Evolutionary conservation across 495 filamentous ascomycete genomes (phyloP).

Genomic region (Lasiosphaeria hispida): DNA sequence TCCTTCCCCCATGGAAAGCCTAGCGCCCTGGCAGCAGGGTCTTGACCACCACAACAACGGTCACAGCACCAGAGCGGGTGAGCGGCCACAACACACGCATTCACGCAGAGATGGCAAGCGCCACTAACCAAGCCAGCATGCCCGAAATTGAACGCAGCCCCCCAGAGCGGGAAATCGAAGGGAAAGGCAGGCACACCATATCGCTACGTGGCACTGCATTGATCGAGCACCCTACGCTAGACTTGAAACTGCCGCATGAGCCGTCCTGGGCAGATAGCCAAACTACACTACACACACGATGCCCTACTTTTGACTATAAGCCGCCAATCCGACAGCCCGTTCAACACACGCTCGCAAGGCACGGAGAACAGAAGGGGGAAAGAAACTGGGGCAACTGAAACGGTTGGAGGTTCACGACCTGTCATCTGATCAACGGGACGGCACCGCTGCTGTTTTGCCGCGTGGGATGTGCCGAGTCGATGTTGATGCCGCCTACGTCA

Average conservation of each 20-base stretch:
- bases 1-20: too few species aligned
- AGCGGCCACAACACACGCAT: background rate
- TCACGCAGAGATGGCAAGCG: background rate
- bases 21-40: too few species aligned
- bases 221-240: background rate
- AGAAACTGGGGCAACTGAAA: background rate
- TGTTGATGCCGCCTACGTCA: too few species aligned
- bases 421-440: slow-evolving; percentile 11
- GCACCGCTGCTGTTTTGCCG: slow-evolving; percentile 1
- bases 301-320: too few species aligned
- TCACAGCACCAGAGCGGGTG: background rate
- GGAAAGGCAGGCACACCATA: background rate
- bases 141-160: background rate
- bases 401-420: background rate
- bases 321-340: too few species aligned
- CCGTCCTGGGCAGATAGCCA: background rate
- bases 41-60: too few species aligned
- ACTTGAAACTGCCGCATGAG: slow-evolving; percentile 16
- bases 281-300: background rate
- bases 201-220: slow-evolving; percentile 12
- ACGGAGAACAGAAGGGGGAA: background rate
- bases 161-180: background rate
- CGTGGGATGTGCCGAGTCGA: slow-evolving; percentile 8
- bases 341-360: background rate
- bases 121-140: background rate